These are phyloP conservation scores for Limonium bicolor DNA, from an alignment of 148 eudicot genomes.

Conservation along the genomic window DNA sequence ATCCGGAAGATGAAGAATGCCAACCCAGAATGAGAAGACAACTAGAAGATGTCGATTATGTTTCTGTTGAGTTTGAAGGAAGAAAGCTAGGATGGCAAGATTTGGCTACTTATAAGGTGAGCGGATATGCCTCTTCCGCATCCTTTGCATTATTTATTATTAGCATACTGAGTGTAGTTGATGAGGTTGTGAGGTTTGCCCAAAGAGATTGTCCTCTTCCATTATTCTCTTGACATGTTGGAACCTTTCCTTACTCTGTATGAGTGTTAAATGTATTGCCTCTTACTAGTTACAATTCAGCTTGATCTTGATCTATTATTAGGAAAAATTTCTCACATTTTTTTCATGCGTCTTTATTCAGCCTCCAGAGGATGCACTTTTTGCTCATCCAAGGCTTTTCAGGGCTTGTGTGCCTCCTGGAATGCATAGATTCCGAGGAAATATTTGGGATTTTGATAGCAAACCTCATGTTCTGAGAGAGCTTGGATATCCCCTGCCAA, in stretches of 20 bases:
- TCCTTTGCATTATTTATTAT: too few relatives aligned
- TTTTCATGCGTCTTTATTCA: slow-evolving; percentile 18
- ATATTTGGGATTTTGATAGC: slow-evolving; percentile 88
- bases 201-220: too few relatives aligned
- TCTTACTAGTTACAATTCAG: too few relatives aligned
- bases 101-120: slow-evolving; percentile 78
- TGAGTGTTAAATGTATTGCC: too few relatives aligned
- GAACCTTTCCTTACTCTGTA: too few relatives aligned
- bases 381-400: slow-evolving; percentile 83
- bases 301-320: too few relatives aligned
- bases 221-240: too few relatives aligned
- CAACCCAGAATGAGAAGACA: slow-evolving; percentile 89
- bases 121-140: too few relatives aligned
- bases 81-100: slow-evolving; percentile 79
- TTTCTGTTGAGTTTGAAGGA: slow-evolving; percentile 79
- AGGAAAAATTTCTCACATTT: too few relatives aligned
- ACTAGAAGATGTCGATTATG: slow-evolving; percentile 87
- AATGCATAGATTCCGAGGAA: slow-evolving; percentile 86
- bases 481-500: slow-evolving; percentile 58
- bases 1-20: slow-evolving; percentile 87
- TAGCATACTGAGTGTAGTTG: too few relatives aligned
- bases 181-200: too few relatives aligned
- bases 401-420: slow-evolving; percentile 97
- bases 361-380: slow-evolving; percentile 97
- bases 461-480: slow-evolving; percentile 64